Base-by-base conservation (phyloP, 495 filamentous ascomycete genomes). In the Coniosporium apollinis region DNA sequence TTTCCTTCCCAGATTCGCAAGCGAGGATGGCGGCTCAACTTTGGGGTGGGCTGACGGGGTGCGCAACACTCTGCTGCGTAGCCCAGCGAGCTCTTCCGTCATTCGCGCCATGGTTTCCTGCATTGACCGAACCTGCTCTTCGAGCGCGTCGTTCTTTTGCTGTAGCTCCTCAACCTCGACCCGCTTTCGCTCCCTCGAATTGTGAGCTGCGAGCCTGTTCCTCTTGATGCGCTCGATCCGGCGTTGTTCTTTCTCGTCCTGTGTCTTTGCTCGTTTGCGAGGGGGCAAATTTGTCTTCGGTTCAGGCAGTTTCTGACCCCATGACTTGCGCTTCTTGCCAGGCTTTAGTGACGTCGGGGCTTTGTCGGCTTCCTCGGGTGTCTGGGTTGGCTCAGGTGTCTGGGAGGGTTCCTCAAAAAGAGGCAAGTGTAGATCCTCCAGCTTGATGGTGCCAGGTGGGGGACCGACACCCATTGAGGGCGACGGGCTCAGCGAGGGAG, bases 211-310 rank as follows among this genome's bases (percentile, higher is more conserved):
- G 34, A 82, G 79, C 42, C 89, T 83, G 58, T 97, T 97, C 24
- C 89, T 76, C 44, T 94, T 79, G 28, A 97, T 87, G 35, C 89
- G 83, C 64, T 97, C 89, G 45, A 96, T 87, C 34, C 89, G 81
- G 30, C 89, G 79, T 59, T 97, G 89, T 59, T 96, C 89, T 59
- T 97, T 97, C 58, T 97, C 89, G 53, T 93, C 89, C 37, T 55
- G 85, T 19, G 89, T 97, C 70, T 94, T 97, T 48, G 89, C 89
- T 40, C 89, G 85, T 71, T 97, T 97, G 39, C 87, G 75, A 38
- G 89, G 89, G 45, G 89, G 89, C 19, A 97, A 70, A 47, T 91
- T 93, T 26, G 89, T 97, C 69, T 89, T 97, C 15, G 89, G 89
- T 47, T 82, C 82, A 17, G 89, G 89, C 30, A 97, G 75, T 60